Evolutionary conservation across 495 filamentous ascomycete genomes (phyloP), one percentile per base, ranked within the genome.

Genomic region (Aspergillus bridgeri): DNA sequence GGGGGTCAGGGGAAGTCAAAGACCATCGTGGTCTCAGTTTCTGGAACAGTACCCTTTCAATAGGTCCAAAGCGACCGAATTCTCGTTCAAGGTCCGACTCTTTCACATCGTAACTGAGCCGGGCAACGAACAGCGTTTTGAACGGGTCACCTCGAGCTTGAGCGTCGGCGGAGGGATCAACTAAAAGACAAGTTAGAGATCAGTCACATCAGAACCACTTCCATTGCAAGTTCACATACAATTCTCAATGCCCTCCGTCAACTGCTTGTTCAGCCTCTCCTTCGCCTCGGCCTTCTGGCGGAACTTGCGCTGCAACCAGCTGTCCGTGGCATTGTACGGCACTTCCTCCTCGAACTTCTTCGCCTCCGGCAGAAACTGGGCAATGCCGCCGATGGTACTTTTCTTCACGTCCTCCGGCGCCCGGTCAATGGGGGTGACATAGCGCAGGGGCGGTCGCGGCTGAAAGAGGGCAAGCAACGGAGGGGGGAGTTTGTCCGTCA

Each of bases 401-500:
- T 81, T 76, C 66, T 81, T 83, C 61, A 89, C 86, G 61, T 92
- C 84, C 69, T 96, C 91, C 33, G 92, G 89, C 24, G 92, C 81
- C 66, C 89, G 83, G 70, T 96, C 93, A 64, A 76, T 78, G 6
- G 91, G 90, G 47, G 90, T 87, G 48, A 96, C 84, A 80, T 89
- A 98, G 71, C 92, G 89, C 60, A 98, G 79, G 51, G 93, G 86
- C 49, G 95, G 94, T 27, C 94, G 89, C 58, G 94, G 90, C 65
- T 92, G 88, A 76, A 98, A 98, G 56, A 98, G 90, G 62, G 89
- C 89, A 65, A 97, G 83, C 29, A 98, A 84, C 60, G 93, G 92
- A 49, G 89, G 90, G 50, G 93, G 93, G 7, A 98, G 87, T 73
- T 93, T 91, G 79, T 96, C 92, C 7, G 93, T 98, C 93, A 97